Evolutionary conservation across 1,139 yeast species (phyloP).

Genomic region (Kodamaea sp.): DNA sequence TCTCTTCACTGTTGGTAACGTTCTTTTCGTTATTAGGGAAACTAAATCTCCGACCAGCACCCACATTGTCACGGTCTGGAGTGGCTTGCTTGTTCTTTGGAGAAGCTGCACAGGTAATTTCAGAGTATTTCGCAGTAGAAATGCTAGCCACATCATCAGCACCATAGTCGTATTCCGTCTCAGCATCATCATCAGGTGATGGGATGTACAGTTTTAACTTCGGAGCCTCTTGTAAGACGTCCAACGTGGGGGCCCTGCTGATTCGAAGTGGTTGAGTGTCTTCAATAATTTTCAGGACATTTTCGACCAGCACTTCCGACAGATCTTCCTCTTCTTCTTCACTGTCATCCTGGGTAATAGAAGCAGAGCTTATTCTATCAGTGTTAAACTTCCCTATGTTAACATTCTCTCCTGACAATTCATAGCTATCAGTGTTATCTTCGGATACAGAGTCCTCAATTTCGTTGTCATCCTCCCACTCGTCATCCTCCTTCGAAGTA

Average conservation of each 20-base stretch:
- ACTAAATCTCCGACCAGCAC: conserved; percentile 37
- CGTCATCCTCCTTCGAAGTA: conserved; percentile 1
- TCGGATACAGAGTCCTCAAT: not conserved
- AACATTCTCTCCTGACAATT: not conserved
- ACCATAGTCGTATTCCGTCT: conserved; percentile 15
- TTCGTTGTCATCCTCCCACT: conserved; percentile 11
- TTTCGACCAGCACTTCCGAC: not conserved
- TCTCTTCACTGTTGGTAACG: conserved; percentile 33
- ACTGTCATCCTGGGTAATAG: conserved; percentile 3
- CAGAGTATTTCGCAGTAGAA: conserved; percentile 16
- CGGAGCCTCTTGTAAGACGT: conserved; percentile 1
- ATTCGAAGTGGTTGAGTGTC: conserved; percentile 8
- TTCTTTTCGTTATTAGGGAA: conserved; percentile 41
- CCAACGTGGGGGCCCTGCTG: conserved; percentile 12
- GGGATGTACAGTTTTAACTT: not conserved
- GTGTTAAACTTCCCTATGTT: not conserved
- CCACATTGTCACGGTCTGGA: conserved; percentile 30
- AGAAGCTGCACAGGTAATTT: conserved; percentile 10
- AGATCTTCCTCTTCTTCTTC: not conserved
- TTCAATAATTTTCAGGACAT: not conserved
- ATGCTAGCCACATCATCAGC: conserved; percentile 14
- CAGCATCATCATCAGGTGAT: conserved; percentile 8
- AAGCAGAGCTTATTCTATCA: conserved; percentile 1
- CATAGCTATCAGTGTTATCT: not conserved
- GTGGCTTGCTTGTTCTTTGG: conserved; percentile 2